Base-by-base conservation (phyloP, 2,329 filamentous ascomycete species). In the Lasiodiplodia hormozganensis region DNA sequence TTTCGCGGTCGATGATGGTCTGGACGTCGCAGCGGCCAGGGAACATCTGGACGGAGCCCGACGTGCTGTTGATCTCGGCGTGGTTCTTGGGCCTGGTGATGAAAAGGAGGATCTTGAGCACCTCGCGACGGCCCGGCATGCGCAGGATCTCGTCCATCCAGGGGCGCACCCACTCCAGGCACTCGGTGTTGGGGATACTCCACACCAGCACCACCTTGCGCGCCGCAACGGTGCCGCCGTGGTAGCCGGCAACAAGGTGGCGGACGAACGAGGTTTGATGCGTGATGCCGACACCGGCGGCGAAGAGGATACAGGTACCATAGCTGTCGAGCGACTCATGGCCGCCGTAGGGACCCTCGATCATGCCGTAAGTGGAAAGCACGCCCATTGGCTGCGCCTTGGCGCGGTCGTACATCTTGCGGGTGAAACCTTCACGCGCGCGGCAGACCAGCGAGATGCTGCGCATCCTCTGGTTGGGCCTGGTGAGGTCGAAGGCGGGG, bases 281-380 rank as follows among this genome's bases (percentile, higher is more conserved):
- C 0, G 92, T 93, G 73, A 95, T 92, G 71, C 92, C 92, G 14
- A 94, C 90, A 73, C 92, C 92, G 68, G 91, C 92, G 0, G 92
- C 92, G 76, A 95, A 92, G 49, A 95, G 86, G 78, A 94, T 87
- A 36, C 91, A 89, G 0, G 91, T 93, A 71, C 92, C 92, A 78
- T 93, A 94, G 1, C 90, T 93, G 70, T 89, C 85, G 76, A 94
- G 85, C 71, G 83, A 85, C 76, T 93, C 90, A 75, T 90, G 85
- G 47, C 89, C 90, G 60, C 91, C 86, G 75, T 95, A 95, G 0
- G 92, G 92, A 0, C 92, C 92, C 79, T 95, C 92, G 52, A 92
- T 87, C 57, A 89, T 85, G 71, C 90, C 92, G 43, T 81, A 87
- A 7, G 90, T 90, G 25, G 84, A 81, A 74, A 92, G 85, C 49